These are phyloP conservation scores for Penicillium verhagenii DNA, from an alignment of 495 filamentous ascomycete species.

Conservation along the genomic window DNA sequence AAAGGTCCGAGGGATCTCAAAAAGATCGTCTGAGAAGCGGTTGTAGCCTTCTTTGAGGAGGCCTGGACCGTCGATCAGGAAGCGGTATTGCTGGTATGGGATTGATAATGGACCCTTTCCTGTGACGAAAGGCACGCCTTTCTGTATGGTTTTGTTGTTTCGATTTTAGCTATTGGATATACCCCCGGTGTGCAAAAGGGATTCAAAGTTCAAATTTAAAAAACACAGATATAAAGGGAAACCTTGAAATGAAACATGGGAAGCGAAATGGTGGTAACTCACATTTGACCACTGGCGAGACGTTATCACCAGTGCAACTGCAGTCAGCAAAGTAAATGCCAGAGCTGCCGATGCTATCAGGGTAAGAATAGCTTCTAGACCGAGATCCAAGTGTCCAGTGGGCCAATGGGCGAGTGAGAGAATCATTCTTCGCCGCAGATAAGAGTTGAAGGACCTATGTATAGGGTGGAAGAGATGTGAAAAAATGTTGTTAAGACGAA, in stretches of 20 bases:
- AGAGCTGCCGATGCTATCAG: conserved; percentile 1
- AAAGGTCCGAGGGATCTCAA: conserved; percentile 29
- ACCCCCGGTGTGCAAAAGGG: too few species aligned
- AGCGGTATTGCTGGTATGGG: conserved; percentile 22
- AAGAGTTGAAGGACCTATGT: too few species aligned
- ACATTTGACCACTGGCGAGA: conserved; percentile 21
- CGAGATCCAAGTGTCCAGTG: not conserved
- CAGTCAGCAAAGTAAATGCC: not conserved
- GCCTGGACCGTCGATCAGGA: conserved; percentile 20
- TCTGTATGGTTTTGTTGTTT: not conserved
- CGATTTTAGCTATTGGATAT: too few species aligned
- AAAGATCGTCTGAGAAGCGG: conserved; percentile 14
- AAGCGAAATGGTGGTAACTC: not conserved
- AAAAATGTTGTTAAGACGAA: too few species aligned
- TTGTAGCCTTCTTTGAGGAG: conserved; percentile 20
- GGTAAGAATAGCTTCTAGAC: not conserved
- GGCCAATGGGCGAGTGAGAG: not conserved
- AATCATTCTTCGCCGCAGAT: not conserved
- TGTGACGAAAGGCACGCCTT: conserved; percentile 10
- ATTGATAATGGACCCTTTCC: conserved; percentile 10
- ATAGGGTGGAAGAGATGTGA: not conserved
- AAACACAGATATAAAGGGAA: too few species aligned
- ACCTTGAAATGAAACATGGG: too few species aligned
- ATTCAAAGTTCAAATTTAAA: too few species aligned
- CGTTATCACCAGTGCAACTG: conserved; percentile 8